These are phyloP conservation scores for Xylaria sp. DNA, from an alignment of 2,329 filamentous ascomycete species.

Conservation along the genomic window DNA sequence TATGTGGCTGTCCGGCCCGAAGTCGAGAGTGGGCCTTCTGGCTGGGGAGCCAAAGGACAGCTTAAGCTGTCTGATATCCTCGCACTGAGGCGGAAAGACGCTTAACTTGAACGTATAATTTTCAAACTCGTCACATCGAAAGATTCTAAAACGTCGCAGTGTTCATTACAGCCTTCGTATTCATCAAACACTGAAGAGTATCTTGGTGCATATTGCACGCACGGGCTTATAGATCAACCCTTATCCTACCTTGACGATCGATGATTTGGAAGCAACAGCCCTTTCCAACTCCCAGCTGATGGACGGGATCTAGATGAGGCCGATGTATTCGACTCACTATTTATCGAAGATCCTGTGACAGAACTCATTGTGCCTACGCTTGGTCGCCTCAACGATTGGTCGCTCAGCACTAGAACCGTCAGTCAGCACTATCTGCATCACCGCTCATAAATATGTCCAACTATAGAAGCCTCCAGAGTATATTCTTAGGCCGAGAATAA, in stretches of 20 bases:
- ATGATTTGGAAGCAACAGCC: background rate
- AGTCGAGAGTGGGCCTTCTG: constrained; percentile 76
- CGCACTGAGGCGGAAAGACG: constrained; percentile 60
- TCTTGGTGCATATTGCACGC: constrained; percentile 2
- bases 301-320: background rate
- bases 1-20: constrained; percentile 81
- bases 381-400: constrained; percentile 22
- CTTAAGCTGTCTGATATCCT: constrained; percentile 75
- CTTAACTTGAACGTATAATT: constrained; percentile 8
- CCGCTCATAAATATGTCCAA: background rate
- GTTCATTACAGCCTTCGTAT: too few relatives aligned
- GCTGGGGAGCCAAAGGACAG: constrained; percentile 85
- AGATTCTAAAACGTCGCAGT: background rate
- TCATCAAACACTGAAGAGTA: too few relatives aligned
- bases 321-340: background rate
- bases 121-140: background rate
- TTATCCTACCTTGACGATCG: background rate
- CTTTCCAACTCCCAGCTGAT: constrained; percentile 9
- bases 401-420: constrained; percentile 30
- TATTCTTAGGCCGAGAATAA: background rate
- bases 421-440: background rate
- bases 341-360: background rate
- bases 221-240: background rate
- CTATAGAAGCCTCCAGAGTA: background rate
- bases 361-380: constrained; percentile 28